Evolutionary conservation across 768 basidiomycete genomes (phyloP).

Genomic region (Chalciporus chontae): DNA sequence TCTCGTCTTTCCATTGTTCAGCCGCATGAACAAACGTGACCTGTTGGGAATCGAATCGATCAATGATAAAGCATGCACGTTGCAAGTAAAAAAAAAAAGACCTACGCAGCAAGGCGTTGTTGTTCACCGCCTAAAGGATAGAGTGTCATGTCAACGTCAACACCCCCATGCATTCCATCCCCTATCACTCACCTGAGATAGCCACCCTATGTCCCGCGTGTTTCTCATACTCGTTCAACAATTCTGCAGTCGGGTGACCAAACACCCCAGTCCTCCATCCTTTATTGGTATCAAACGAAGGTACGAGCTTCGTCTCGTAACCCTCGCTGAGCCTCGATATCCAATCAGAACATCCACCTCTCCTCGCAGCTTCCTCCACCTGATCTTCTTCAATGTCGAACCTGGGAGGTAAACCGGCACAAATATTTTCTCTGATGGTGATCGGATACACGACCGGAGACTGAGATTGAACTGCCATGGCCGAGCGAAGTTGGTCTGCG

Average conservation of each 20-base stretch:
- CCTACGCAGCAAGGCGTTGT: conserved; percentile 49
- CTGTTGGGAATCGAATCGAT: conserved; percentile 21
- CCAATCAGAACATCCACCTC: conserved; percentile 28
- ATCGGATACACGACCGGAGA: conserved; percentile 48
- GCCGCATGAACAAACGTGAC: conserved; percentile 45
- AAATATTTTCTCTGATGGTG: conserved; percentile 42
- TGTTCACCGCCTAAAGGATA: conserved; percentile 39
- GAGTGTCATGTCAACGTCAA: background rate
- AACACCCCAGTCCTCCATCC: conserved; percentile 20
- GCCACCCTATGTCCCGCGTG: conserved; percentile 22
- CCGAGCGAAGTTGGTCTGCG: conserved; percentile 37
- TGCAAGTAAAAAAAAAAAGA: background rate
- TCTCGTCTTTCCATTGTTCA: conserved; percentile 31
- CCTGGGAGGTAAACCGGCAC: conserved; percentile 24
- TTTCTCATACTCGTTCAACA: conserved; percentile 19
- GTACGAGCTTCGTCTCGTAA: conserved; percentile 30
- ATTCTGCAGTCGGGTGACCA: conserved; percentile 19
- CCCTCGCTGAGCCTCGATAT: conserved; percentile 33
- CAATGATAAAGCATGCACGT: background rate
- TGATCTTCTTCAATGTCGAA: conserved; percentile 12
- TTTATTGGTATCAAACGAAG: conserved; percentile 17
- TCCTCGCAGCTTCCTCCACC: conserved; percentile 32
- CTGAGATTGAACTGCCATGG: conserved; percentile 49
- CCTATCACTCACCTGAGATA: conserved; percentile 16
- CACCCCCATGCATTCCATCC: conserved; percentile 2